phyloP scores from a whole-genome alignment of 2,329 filamentous ascomycete genomes.

The Xylaria sp. region DNA sequence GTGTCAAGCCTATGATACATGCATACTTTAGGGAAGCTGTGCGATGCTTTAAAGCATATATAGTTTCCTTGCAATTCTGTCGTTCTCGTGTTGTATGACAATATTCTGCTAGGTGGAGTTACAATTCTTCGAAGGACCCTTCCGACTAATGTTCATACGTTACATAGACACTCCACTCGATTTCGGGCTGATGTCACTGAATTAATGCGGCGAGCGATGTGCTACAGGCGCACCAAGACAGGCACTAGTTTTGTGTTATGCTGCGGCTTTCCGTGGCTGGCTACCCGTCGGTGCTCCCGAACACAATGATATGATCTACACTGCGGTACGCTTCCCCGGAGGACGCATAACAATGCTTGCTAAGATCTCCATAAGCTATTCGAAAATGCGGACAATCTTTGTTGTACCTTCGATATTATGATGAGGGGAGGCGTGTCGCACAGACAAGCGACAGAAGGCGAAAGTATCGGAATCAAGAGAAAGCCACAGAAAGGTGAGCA shows the following conservation, averaged over 20 bases:
- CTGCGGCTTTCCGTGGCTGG: slow-evolving; percentile 3
- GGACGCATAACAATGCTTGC: too few species aligned
- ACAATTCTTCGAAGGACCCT: not conserved
- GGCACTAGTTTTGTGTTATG: not conserved
- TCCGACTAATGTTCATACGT: not conserved
- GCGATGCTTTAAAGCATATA: not conserved
- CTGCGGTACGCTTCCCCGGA: too few species aligned
- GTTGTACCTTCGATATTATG: too few species aligned
- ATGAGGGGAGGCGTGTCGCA: too few species aligned
- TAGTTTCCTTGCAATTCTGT: not conserved
- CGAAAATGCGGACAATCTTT: too few species aligned
- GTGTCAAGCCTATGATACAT: not conserved
- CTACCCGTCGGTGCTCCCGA: not conserved
- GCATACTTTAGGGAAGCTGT: not conserved
- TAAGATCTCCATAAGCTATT: too few species aligned
- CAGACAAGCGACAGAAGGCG: too few species aligned
- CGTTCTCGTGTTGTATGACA: not conserved
- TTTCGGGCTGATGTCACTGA: not conserved
- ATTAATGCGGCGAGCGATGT: not conserved
- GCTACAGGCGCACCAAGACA: not conserved
- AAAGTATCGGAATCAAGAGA: too few species aligned
- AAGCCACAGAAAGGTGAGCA: too few species aligned
- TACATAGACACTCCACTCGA: not conserved
- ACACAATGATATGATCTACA: too few species aligned
- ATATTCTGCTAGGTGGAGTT: not conserved